Conservation (phyloP, 1,139 yeast genomes). For the Pichia sp. region DNA sequence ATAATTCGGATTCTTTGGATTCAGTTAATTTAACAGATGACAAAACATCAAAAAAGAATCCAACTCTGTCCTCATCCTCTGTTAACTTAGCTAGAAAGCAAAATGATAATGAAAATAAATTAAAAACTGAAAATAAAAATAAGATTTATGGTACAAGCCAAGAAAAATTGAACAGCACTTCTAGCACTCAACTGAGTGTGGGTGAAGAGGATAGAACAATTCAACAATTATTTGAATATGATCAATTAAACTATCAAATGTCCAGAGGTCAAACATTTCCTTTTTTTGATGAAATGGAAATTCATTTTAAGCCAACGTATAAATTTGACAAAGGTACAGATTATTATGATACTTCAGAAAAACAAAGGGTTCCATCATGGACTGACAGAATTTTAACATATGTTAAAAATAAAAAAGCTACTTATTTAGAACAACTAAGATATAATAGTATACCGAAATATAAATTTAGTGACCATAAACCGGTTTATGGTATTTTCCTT, state of each 20-base stretch:
- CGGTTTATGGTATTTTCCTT: constrained; percentile 74
- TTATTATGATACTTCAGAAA: constrained; percentile 80
- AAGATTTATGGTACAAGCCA: constrained; percentile 3
- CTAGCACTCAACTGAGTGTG: constrained; percentile 4
- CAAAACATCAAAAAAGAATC: background rate
- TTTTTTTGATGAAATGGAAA: constrained; percentile 74
- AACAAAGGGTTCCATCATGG: constrained; percentile 94
- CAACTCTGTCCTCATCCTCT: background rate
- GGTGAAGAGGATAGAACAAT: constrained; percentile 26
- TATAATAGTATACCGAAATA: constrained; percentile 61
- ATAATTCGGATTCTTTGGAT: background rate
- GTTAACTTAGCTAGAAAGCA: background rate
- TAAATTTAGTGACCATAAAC: constrained; percentile 86
- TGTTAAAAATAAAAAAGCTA: constrained; percentile 41
- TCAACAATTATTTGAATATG: constrained; percentile 56
- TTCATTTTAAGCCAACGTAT: constrained; percentile 82
- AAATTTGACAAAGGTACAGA: constrained; percentile 88
- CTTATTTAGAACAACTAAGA: constrained; percentile 47
- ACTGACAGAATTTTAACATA: constrained; percentile 69
- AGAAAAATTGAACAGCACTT: constrained; percentile 3
- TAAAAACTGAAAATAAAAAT: background rate
- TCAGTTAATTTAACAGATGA: background rate
- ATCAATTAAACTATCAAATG: constrained; percentile 82
- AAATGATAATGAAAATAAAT: background rate
- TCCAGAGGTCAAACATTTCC: constrained; percentile 74